These are phyloP conservation scores for Penicillium coffeae DNA, from an alignment of 495 filamentous ascomycete genomes.

Conservation along the genomic window DNA sequence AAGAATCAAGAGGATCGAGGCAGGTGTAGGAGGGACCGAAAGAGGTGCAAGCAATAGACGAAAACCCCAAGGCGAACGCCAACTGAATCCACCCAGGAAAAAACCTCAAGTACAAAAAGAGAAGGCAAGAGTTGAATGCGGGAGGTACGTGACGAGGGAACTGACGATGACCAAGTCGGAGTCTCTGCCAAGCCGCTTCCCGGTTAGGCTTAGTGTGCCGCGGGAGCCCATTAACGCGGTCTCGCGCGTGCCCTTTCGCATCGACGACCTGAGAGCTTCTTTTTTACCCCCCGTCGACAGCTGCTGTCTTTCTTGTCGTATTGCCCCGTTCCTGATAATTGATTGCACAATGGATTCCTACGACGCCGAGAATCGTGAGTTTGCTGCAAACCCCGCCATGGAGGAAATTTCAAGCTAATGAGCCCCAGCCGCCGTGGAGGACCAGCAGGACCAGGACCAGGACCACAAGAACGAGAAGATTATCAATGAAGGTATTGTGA, in stretches of 20 bases:
- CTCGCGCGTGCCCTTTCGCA: constrained; percentile 18
- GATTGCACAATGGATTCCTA: constrained; percentile 35
- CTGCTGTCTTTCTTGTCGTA: neutral
- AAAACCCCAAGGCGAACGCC: neutral
- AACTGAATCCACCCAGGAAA: neutral
- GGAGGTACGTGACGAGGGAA: constrained; percentile 9
- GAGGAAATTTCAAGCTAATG: constrained; percentile 4
- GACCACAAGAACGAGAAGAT: constrained; percentile 76
- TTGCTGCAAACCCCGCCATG: neutral
- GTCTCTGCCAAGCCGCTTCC: constrained; percentile 27
- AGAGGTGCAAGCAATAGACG: neutral
- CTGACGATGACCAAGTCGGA: constrained; percentile 5
- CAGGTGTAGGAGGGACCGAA: neutral
- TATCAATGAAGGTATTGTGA: constrained; percentile 77
- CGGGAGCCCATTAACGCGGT: constrained; percentile 39
- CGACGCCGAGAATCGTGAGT: constrained; percentile 33
- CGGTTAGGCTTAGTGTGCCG: constrained; percentile 20
- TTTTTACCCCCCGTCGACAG: neutral
- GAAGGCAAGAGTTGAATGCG: neutral
- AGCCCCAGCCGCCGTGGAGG: constrained; percentile 38
- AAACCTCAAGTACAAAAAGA: neutral
- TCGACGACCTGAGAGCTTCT: constrained; percentile 2
- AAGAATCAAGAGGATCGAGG: too few relatives aligned
- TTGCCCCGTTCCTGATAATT: neutral
- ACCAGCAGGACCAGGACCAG: constrained; percentile 61